phyloP scores from a whole-genome alignment of 441 rosid genomes.

The Biscutella laevigata region DNA sequence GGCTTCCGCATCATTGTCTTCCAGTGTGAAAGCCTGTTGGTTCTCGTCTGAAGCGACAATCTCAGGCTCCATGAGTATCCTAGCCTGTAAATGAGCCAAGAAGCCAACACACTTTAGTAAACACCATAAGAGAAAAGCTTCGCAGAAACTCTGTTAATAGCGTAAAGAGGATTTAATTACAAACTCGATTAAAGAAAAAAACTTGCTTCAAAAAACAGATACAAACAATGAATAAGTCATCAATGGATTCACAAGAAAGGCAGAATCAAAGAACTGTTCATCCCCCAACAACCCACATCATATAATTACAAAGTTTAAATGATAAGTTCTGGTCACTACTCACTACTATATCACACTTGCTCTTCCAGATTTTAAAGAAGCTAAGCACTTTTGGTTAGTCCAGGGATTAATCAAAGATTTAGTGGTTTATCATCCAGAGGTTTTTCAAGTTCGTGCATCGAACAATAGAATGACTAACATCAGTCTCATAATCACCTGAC shows the following conservation, averaged over 20 bases:
- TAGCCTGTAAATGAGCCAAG: conserved; percentile 45
- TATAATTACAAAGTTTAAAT: not conserved
- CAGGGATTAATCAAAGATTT: not conserved
- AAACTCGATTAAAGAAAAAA: too few species aligned
- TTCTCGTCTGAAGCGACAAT: conserved; percentile 35
- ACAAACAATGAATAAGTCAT: too few species aligned
- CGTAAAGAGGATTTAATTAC: too few species aligned
- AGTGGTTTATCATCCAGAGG: not conserved
- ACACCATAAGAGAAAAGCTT: not conserved
- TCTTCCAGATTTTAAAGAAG: not conserved
- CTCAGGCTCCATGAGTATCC: conserved; percentile 65
- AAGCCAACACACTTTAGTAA: conserved; percentile 15
- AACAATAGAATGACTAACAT: not conserved
- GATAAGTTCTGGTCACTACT: not conserved
- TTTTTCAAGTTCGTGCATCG: not conserved
- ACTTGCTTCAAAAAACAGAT: too few species aligned
- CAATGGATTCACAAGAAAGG: too few species aligned
- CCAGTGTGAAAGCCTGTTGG: conserved; percentile 25
- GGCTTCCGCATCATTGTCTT: conserved; percentile 29
- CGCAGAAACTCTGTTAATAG: not conserved
- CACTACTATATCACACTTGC: not conserved
- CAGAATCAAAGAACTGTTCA: too few species aligned
- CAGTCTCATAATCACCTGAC: conserved; percentile 48
- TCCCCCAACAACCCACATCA: too few species aligned
- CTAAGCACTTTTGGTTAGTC: not conserved